Evolutionary conservation across 2,329 filamentous ascomycete species (phyloP).

Genomic region (Colletotrichum truncatum): DNA sequence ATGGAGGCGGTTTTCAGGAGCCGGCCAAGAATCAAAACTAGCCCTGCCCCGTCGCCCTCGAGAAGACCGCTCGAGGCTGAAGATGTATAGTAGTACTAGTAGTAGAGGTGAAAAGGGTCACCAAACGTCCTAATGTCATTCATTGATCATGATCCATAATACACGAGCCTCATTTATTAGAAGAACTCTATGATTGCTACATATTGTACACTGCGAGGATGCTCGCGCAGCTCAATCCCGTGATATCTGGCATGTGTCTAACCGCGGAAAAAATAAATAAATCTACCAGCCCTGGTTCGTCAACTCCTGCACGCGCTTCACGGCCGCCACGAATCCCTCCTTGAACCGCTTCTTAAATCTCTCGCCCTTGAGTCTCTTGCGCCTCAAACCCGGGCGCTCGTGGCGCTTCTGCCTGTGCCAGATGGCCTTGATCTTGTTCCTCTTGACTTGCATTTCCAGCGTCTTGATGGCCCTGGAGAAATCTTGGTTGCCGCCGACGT

Average conservation of each 20-base stretch:
- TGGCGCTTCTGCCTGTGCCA: slow-evolving; percentile 72
- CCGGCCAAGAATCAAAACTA: slow-evolving; percentile 80
- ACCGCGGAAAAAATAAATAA: too few species aligned
- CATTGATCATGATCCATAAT: background rate
- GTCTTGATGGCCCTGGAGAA: slow-evolving; percentile 53
- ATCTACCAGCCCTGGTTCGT: slow-evolving; percentile 80
- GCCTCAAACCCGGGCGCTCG: slow-evolving; percentile 78
- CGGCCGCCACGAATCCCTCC: slow-evolving; percentile 71
- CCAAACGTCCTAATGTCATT: background rate
- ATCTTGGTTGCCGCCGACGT: slow-evolving; percentile 53
- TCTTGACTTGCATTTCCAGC: slow-evolving; percentile 47
- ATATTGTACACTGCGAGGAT: slow-evolving; percentile 21
- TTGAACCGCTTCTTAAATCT: slow-evolving; percentile 77
- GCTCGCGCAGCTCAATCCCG: background rate
- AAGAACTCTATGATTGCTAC: slow-evolving; percentile 6
- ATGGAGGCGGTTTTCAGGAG: slow-evolving; percentile 88
- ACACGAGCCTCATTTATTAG: slow-evolving; percentile 3
- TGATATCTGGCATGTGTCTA: background rate
- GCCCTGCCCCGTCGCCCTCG: slow-evolving; percentile 68
- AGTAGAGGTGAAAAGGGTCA: background rate
- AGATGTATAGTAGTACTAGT: background rate
- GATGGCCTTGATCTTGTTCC: slow-evolving; percentile 69
- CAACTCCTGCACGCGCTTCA: slow-evolving; percentile 73
- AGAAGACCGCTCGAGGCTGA: slow-evolving; percentile 32
- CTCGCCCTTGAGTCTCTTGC: slow-evolving; percentile 77